These are phyloP conservation scores for Leccinum sublutescens DNA, from an alignment of 768 basidiomycete species.

Conservation along the genomic window DNA sequence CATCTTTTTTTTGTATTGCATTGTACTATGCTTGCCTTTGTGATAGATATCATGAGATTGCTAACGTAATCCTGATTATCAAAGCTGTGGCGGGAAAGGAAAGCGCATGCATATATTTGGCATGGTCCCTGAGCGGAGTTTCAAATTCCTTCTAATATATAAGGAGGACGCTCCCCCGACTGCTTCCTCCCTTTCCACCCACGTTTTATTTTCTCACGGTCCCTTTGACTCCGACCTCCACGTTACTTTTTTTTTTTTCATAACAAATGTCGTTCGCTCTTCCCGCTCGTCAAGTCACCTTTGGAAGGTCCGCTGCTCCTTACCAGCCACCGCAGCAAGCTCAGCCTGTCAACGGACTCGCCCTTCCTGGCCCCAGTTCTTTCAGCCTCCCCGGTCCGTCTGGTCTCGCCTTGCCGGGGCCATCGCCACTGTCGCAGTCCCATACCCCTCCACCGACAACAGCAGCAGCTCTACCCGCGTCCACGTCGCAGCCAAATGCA, in stretches of 20 bases:
- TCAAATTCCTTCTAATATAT: slow-evolving; percentile 28
- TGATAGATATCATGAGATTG: neutral
- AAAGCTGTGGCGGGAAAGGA: slow-evolving; percentile 8
- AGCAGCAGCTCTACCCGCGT: neutral
- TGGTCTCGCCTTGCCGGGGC: slow-evolving; percentile 50
- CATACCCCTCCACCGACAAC: slow-evolving; percentile 31
- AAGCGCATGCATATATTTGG: slow-evolving; percentile 17
- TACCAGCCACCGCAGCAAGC: slow-evolving; percentile 42
- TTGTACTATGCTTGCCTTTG: neutral
- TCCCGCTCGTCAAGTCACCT: slow-evolving; percentile 76
- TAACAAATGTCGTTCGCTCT: slow-evolving; percentile 57
- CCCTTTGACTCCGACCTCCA: slow-evolving; percentile 22
- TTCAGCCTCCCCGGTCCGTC: slow-evolving; percentile 43
- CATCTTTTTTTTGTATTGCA: slow-evolving; percentile 6
- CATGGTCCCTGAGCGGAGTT: slow-evolving; percentile 32
- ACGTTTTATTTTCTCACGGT: slow-evolving; percentile 31
- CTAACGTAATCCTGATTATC: slow-evolving; percentile 6
- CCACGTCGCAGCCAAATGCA: slow-evolving; percentile 29
- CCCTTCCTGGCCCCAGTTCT: slow-evolving; percentile 49
- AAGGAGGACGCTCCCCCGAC: slow-evolving; percentile 18
- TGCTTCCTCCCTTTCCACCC: slow-evolving; percentile 21
- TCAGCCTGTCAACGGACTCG: slow-evolving; percentile 52
- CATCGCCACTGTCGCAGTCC: slow-evolving; percentile 54
- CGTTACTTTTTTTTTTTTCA: slow-evolving; percentile 6
- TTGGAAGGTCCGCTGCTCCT: slow-evolving; percentile 59